phyloP scores from a whole-genome alignment of 1,284 basidiomycete species.

The Testicularia cyperi region DNA sequence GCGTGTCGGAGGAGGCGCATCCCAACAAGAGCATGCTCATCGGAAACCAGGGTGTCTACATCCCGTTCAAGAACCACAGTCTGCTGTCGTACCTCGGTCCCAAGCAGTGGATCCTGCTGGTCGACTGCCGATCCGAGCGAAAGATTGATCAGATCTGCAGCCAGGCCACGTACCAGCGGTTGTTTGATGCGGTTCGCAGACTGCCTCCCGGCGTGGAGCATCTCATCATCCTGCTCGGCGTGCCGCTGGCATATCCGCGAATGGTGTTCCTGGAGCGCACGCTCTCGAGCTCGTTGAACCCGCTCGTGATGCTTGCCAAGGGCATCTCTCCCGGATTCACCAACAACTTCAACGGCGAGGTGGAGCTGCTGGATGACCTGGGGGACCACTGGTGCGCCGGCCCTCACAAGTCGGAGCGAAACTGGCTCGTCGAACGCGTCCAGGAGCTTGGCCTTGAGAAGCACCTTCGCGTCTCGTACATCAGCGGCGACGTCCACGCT shows the following conservation, averaged over 20 bases:
- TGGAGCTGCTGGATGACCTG: conserved; percentile 59
- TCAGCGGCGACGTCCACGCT: conserved; percentile 58
- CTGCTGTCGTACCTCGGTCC: conserved; percentile 55
- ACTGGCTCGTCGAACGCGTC: conserved; percentile 75
- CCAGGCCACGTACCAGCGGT: conserved; percentile 45
- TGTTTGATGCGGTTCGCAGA: conserved; percentile 39
- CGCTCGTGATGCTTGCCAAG: conserved; percentile 55
- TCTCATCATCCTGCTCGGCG: conserved; percentile 57
- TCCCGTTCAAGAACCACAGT: conserved; percentile 53
- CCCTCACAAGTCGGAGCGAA: conserved; percentile 76
- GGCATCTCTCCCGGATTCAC: conserved; percentile 45
- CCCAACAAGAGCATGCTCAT: conserved; percentile 47
- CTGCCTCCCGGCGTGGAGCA: conserved; percentile 54
- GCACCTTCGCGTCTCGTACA: conserved; percentile 49
- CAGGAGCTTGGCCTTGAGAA: conserved; percentile 52
- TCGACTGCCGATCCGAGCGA: conserved; percentile 58
- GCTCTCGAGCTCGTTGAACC: conserved; percentile 50
- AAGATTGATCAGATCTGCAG: conserved; percentile 55
- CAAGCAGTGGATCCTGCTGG: conserved; percentile 53
- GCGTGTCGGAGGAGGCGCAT: conserved; percentile 30
- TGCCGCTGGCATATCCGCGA: conserved; percentile 58
- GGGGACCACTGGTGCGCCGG: conserved; percentile 74
- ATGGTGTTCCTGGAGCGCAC: conserved; percentile 58
- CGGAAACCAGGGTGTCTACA: conserved; percentile 48
- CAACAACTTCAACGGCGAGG: conserved; percentile 59